These are phyloP conservation scores for Cyclostephanos tholiformis DNA, from an alignment of 108 stramenopile genomes.

Conservation along the genomic window DNA sequence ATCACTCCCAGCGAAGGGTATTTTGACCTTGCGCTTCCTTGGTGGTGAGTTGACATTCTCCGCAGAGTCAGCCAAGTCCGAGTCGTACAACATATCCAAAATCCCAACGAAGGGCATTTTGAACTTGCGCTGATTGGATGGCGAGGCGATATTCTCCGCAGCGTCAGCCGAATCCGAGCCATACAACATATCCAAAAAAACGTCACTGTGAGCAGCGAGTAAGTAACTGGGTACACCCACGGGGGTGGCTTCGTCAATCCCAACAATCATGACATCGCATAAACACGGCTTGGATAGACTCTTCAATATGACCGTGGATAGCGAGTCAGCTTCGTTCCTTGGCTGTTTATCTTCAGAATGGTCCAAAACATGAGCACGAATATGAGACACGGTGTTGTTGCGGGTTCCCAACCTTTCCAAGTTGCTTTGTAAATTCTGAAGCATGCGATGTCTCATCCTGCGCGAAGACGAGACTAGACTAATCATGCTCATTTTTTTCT, in stretches of 20 bases:
- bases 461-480: neutral
- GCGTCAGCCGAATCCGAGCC: neutral
- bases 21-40: neutral
- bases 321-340: too few relatives aligned
- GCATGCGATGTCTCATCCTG: neutral
- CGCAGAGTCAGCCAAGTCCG: neutral
- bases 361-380: neutral
- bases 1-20: constrained; percentile 19
- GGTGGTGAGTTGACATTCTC: neutral
- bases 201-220: constrained; percentile 14
- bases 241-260: constrained; percentile 5
- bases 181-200: constrained; percentile 18
- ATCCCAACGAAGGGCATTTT: constrained; percentile 18
- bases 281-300: constrained; percentile 28
- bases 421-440: neutral
- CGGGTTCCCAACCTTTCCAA: too few relatives aligned
- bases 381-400: neutral
- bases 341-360: neutral
- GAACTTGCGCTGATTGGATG: neutral
- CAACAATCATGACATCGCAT: constrained; percentile 28
- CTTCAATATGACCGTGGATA: constrained; percentile 14
- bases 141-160: neutral
- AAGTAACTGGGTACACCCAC: constrained; percentile 23
- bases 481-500: neutral
- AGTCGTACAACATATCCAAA: constrained; percentile 17